phyloP scores from a whole-genome alignment of 352 stramenopile species.

The Phytophthora fragariaefolia region DNA sequence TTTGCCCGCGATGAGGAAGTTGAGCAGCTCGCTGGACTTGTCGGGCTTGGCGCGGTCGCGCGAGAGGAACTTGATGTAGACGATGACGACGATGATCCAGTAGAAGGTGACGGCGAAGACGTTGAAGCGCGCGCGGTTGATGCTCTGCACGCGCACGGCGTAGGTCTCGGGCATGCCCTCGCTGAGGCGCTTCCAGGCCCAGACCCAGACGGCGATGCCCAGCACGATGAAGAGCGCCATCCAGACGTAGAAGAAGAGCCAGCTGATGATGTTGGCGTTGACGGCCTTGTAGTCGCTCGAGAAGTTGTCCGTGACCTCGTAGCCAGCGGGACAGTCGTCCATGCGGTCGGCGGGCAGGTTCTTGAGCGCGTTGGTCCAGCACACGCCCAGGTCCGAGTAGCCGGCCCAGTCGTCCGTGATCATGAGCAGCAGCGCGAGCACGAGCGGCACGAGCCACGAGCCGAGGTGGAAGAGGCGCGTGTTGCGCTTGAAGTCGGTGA shows the following conservation, averaged over 20 bases:
- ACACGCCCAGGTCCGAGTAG: conserved; percentile 87
- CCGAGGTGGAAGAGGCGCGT: conserved; percentile 86
- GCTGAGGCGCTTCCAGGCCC: conserved; percentile 86
- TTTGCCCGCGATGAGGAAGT: conserved; percentile 89
- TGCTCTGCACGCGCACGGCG: conserved; percentile 83
- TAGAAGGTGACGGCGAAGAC: conserved; percentile 90
- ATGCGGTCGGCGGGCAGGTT: conserved; percentile 54
- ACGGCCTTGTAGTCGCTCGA: conserved; percentile 68
- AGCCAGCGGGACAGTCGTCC: conserved; percentile 28
- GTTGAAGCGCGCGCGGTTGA: conserved; percentile 89
- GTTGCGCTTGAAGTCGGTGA: conserved; percentile 92
- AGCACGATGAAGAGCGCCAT: conserved; percentile 86
- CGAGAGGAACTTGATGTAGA: conserved; percentile 85
- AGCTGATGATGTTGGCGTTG: conserved; percentile 89
- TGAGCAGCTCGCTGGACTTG: conserved; percentile 75
- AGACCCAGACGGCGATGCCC: conserved; percentile 85
- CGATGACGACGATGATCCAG: conserved; percentile 79
- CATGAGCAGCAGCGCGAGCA: conserved; percentile 76
- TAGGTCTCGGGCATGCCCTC: conserved; percentile 91
- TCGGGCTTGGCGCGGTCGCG: conserved; percentile 62
- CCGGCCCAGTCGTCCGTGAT: conserved; percentile 78
- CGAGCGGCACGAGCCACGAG: conserved; percentile 70
- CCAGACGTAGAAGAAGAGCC: conserved; percentile 90
- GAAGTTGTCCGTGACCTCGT: conserved; percentile 76
- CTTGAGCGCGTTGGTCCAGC: conserved; percentile 87